Evolutionary conservation across 768 basidiomycete genomes (phyloP).

Genomic region (Tephrocybe sp.): DNA sequence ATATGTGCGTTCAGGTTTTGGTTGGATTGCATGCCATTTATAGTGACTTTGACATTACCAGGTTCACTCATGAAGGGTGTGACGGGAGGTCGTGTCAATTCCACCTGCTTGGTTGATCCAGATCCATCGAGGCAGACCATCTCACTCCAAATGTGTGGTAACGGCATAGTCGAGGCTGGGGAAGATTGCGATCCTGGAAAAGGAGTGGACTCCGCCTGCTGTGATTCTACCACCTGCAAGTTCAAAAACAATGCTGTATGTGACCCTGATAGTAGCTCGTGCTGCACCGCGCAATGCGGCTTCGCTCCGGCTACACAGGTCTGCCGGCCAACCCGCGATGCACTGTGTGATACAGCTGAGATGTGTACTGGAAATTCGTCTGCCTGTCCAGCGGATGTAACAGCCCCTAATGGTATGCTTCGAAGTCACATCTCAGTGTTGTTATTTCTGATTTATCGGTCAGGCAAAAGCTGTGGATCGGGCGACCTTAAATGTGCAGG

Average conservation of each 20-base stretch:
- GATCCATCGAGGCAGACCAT: conserved; percentile 42
- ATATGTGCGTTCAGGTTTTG: conserved; percentile 53
- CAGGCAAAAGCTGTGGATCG: conserved; percentile 65
- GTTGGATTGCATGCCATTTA: neutral
- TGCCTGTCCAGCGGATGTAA: conserved; percentile 64
- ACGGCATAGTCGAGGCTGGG: conserved; percentile 77
- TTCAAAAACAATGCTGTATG: conserved; percentile 71
- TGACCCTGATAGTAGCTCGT: conserved; percentile 72
- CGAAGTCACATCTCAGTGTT: neutral
- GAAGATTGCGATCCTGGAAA: conserved; percentile 87
- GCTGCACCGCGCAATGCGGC: conserved; percentile 68
- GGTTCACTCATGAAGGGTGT: conserved; percentile 63
- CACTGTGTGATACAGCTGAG: conserved; percentile 67
- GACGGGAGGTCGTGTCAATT: conserved; percentile 44
- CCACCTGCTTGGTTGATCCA: conserved; percentile 67
- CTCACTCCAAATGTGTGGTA: conserved; percentile 74
- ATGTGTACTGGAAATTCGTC: conserved; percentile 74
- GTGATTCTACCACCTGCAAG: conserved; percentile 73
- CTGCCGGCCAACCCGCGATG: conserved; percentile 68
- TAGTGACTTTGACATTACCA: conserved; percentile 20
- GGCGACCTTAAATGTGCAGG: conserved; percentile 69
- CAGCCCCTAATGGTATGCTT: conserved; percentile 56
- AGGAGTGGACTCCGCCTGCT: conserved; percentile 62
- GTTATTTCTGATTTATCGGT: conserved; percentile 11
- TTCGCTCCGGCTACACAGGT: conserved; percentile 68